Evolutionary conservation across 352 stramenopile species (phyloP).

Genomic region (Phytopythium kandeliae): DNA sequence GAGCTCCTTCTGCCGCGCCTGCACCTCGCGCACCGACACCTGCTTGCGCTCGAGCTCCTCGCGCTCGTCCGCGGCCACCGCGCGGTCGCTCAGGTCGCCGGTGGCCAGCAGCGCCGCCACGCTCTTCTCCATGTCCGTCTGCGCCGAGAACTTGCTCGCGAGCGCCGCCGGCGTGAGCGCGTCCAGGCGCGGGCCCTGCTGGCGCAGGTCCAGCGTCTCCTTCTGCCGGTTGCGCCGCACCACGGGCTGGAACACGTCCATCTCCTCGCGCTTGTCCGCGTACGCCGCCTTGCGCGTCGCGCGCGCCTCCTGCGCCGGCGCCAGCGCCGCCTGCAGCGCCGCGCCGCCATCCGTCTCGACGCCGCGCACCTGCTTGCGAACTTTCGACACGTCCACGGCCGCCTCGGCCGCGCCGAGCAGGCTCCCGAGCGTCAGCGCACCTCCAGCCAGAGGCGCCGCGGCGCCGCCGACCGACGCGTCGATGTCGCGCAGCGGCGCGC

Average conservation of each 20-base stretch:
- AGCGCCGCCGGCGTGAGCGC: conserved; percentile 83
- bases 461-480: conserved; percentile 35
- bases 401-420: conserved; percentile 30
- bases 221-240: conserved; percentile 92
- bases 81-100: conserved; percentile 53
- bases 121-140: conserved; percentile 87
- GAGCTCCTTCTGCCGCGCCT: conserved; percentile 88
- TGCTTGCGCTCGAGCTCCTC: conserved; percentile 70
- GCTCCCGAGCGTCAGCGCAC: conserved; percentile 34
- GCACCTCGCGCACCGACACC: conserved; percentile 74
- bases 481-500: conserved; percentile 51
- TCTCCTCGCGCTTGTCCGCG: conserved; percentile 79
- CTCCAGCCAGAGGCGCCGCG: conserved; percentile 12
- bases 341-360: conserved; percentile 54
- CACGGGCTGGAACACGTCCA: conserved; percentile 87
- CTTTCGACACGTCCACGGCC: conserved; percentile 35
- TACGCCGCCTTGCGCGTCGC: conserved; percentile 89
- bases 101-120: conserved; percentile 62
- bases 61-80: conserved; percentile 57
- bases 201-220: conserved; percentile 92
- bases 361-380: conserved; percentile 74
- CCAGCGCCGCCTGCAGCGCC: conserved; percentile 54
- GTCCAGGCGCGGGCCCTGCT: conserved; percentile 77
- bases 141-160: conserved; percentile 91
- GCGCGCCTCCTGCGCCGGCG: conserved; percentile 82